Conservation (phyloP, 2,329 filamentous ascomycete genomes). For the Claviceps sp. region DNA sequence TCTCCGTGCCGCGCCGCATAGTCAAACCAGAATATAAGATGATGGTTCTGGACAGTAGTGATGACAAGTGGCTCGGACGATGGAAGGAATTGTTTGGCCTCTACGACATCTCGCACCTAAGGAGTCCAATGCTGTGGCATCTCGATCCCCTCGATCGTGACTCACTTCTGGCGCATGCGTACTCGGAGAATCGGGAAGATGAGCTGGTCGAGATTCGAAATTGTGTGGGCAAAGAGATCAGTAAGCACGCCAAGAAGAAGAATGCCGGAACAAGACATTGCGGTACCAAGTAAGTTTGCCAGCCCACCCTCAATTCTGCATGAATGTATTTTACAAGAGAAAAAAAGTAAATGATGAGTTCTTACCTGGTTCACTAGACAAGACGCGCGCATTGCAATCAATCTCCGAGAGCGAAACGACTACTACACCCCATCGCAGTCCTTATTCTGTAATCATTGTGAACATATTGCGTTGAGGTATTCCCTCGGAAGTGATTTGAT, state of each 20-base stretch:
- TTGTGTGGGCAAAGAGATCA: constrained; percentile 67
- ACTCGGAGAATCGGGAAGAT: constrained; percentile 42
- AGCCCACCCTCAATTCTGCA: neutral
- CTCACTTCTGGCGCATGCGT: constrained; percentile 55
- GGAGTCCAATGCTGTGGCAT: constrained; percentile 76
- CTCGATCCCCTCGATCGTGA: constrained; percentile 64
- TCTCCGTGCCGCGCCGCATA: constrained; percentile 6
- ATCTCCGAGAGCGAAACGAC: constrained; percentile 54
- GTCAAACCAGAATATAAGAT: constrained; percentile 26
- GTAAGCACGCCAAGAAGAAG: constrained; percentile 67
- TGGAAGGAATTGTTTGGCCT: constrained; percentile 59
- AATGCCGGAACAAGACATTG: constrained; percentile 19
- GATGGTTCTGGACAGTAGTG: constrained; percentile 54
- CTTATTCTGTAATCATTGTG: constrained; percentile 50
- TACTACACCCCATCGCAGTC: constrained; percentile 52
- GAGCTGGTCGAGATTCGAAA: constrained; percentile 59
- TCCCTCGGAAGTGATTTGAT: constrained; percentile 34
- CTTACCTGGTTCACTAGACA: constrained; percentile 18
- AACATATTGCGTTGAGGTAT: constrained; percentile 43
- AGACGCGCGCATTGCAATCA: constrained; percentile 38
- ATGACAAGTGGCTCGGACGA: constrained; percentile 50
- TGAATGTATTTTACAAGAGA: neutral
- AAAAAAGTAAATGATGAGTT: neutral
- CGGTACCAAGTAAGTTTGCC: constrained; percentile 29
- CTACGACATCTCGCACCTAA: constrained; percentile 56